Conservation (phyloP, 495 filamentous ascomycete species). For the Aspergillus baeticus region DNA sequence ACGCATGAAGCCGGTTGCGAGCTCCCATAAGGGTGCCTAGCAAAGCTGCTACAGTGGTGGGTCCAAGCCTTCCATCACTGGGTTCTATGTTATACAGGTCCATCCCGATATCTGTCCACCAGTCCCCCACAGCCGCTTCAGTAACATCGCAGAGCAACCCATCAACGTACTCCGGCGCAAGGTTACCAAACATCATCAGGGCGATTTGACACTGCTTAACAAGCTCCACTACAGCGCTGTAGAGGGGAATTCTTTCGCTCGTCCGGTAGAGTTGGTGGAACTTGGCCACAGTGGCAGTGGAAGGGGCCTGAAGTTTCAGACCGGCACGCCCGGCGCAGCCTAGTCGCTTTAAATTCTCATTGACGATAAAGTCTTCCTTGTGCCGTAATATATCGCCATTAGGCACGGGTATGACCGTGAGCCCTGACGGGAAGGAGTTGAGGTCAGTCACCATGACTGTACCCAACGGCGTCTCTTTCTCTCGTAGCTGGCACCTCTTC, state of each 20-base stretch:
- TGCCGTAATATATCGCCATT: slow-evolving; percentile 82
- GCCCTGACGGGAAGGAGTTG: slow-evolving; percentile 79
- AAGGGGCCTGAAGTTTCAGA: slow-evolving; percentile 72
- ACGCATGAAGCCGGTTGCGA: slow-evolving; percentile 79
- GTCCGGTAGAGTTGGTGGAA: slow-evolving; percentile 89
- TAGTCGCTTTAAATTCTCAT: slow-evolving; percentile 89
- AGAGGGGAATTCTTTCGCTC: slow-evolving; percentile 74
- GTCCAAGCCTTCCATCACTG: slow-evolving; percentile 85
- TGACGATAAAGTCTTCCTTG: slow-evolving; percentile 85
- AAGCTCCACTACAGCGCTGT: slow-evolving; percentile 77
- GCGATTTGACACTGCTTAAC: slow-evolving; percentile 92
- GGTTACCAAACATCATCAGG: slow-evolving; percentile 80
- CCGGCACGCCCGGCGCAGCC: slow-evolving; percentile 89
- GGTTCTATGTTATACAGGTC: slow-evolving; percentile 91
- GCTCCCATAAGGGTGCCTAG: slow-evolving; percentile 87
- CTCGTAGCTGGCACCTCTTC: slow-evolving; percentile 75
- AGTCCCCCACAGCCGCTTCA: slow-evolving; percentile 84
- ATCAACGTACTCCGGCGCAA: slow-evolving; percentile 87
- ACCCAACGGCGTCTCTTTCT: slow-evolving; percentile 78
- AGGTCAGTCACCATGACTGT: slow-evolving; percentile 93
- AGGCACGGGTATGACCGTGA: slow-evolving; percentile 86
- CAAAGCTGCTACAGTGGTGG: slow-evolving; percentile 86
- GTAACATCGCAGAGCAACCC: slow-evolving; percentile 92
- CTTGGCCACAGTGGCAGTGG: slow-evolving; percentile 80
- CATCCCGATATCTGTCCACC: slow-evolving; percentile 93